Evolutionary conservation across 164 flowering plant genomes (phyloP).

Genomic region (Umbellularia californica): DNA sequence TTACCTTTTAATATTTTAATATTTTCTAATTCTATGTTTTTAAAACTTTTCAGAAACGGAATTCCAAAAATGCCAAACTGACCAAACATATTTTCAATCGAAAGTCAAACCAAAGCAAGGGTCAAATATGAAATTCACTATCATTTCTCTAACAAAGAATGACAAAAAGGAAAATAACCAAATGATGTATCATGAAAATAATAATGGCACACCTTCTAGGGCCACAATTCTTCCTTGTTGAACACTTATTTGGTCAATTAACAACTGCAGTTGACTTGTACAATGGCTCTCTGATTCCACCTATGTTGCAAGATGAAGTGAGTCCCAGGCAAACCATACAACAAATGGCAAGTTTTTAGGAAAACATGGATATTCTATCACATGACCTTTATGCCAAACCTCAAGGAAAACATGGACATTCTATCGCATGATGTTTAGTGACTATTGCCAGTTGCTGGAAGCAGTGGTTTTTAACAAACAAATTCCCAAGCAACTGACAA

Average conservation of each 20-base stretch:
- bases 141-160: no score
- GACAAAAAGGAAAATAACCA: background rate
- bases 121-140: no score
- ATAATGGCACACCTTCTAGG: slow-evolving; percentile 58
- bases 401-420: background rate
- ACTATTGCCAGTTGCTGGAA: background rate
- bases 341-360: background rate
- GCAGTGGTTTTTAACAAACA: background rate
- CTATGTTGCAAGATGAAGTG: slow-evolving; percentile 35
- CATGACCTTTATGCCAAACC: background rate
- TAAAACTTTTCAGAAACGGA: no score
- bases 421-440: background rate
- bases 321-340: background rate
- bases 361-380: background rate
- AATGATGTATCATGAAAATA: background rate
- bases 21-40: no score
- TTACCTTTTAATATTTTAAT: no score
- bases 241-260: slow-evolving; percentile 88
- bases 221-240: slow-evolving; percentile 70
- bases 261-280: slow-evolving; percentile 59
- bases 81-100: no score
- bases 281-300: slow-evolving; percentile 74
- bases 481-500: background rate
- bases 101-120: no score
- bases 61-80: no score